Conservation (phyloP, 257 asterid genomes). For the Nicotiana noctiflora region DNA sequence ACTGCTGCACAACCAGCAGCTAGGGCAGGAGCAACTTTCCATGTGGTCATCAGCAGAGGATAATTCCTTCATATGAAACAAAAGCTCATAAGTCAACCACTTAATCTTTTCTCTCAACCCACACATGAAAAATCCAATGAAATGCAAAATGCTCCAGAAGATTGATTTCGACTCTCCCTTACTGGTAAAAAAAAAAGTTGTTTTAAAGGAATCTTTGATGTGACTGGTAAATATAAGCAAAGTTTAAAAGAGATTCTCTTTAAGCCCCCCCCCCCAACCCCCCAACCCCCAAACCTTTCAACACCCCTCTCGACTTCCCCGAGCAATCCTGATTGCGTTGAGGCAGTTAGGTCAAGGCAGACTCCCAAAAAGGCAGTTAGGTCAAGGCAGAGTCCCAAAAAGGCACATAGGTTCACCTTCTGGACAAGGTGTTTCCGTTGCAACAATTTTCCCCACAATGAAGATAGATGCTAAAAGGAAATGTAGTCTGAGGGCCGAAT, state of each 20-base stretch:
- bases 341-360: not conserved
- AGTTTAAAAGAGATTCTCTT: not conserved
- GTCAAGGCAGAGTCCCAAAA: not conserved
- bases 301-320: not conserved
- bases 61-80: constrained; percentile 57
- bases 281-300: too few species aligned
- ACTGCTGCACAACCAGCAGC: constrained; percentile 98
- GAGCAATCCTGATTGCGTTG: not conserved
- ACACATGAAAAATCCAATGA: not conserved
- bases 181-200: not conserved
- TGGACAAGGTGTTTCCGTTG: not conserved
- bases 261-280: not conserved
- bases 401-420: not conserved
- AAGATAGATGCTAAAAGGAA: not conserved
- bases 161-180: not conserved
- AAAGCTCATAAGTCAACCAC: not conserved
- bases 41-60: constrained; percentile 90
- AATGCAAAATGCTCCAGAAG: not conserved
- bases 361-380: not conserved
- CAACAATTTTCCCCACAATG: not conserved
- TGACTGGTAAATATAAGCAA: not conserved
- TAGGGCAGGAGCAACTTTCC: constrained; percentile 99
- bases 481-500: not conserved
- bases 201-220: not conserved
- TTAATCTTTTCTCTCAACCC: not conserved